phyloP scores from a whole-genome alignment of 2,329 filamentous ascomycete species.

The Cladobotryum protrusum region DNA sequence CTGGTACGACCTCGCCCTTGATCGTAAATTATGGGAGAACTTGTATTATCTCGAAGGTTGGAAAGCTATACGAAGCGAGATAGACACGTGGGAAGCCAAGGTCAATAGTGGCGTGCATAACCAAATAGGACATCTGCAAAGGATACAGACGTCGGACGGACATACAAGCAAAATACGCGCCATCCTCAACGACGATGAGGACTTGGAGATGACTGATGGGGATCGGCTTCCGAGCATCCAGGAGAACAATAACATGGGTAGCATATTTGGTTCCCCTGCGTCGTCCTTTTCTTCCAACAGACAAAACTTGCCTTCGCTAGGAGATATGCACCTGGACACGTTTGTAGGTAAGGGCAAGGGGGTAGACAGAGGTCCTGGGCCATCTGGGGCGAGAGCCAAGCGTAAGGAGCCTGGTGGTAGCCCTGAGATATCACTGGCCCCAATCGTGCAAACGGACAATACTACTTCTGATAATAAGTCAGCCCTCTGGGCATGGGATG shows the following conservation, averaged over 20 bases:
- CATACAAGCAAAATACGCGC: constrained; percentile 51
- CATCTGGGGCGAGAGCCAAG: constrained; percentile 27
- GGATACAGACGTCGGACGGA: constrained; percentile 40
- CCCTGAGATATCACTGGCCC: constrained; percentile 25
- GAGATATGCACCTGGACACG: constrained; percentile 26
- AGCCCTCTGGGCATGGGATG: constrained; percentile 47
- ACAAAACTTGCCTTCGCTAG: constrained; percentile 19
- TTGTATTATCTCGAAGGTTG: constrained; percentile 84
- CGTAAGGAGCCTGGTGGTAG: constrained; percentile 31
- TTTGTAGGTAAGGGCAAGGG: constrained; percentile 21
- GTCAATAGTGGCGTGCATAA: constrained; percentile 40
- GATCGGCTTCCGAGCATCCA: constrained; percentile 22
- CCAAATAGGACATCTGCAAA: constrained; percentile 36
- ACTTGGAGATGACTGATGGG: constrained; percentile 43
- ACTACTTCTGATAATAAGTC: constrained; percentile 34
- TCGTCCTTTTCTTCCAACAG: constrained; percentile 27
- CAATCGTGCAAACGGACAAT: constrained; percentile 23
- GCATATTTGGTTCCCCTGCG: constrained; percentile 30
- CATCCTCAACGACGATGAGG: constrained; percentile 42
- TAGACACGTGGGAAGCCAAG: constrained; percentile 59
- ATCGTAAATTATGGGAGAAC: constrained; percentile 79
- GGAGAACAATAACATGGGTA: constrained; percentile 20
- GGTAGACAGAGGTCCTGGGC: constrained; percentile 23
- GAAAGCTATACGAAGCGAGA: constrained; percentile 61
- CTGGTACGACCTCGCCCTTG: constrained; percentile 77